Evolutionary conservation across 2,329 filamentous ascomycete species (phyloP).

Genomic region (Curvularia verruculosa): DNA sequence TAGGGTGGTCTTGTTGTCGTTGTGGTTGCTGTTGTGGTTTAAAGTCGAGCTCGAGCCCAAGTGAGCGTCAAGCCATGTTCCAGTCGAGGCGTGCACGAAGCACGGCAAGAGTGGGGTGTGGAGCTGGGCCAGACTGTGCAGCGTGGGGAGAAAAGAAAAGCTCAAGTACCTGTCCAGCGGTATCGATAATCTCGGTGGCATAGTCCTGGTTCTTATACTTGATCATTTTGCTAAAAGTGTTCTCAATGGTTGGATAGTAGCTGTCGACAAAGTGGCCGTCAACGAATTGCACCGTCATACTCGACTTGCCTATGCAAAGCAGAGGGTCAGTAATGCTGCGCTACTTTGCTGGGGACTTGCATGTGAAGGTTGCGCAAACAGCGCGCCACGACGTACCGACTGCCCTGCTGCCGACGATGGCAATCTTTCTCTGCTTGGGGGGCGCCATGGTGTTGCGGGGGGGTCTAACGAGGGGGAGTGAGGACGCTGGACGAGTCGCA

Average conservation of each 20-base stretch:
- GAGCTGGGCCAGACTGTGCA: slow-evolving; percentile 19
- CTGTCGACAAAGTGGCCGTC: slow-evolving; percentile 98
- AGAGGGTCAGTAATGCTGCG: slow-evolving; percentile 23
- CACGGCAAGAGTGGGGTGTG: slow-evolving; percentile 20
- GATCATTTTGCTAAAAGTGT: slow-evolving; percentile 96
- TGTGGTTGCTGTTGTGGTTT: too few relatives aligned
- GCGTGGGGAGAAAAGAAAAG: slow-evolving; percentile 29
- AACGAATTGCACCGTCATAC: slow-evolving; percentile 94
- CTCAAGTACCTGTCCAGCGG: slow-evolving; percentile 79
- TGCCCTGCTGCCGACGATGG: slow-evolving; percentile 92
- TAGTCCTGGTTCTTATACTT: slow-evolving; percentile 92
- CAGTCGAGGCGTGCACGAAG: slow-evolving; percentile 5
- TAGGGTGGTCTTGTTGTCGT: slow-evolving; percentile 8
- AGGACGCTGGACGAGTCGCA: slow-evolving; percentile 31
- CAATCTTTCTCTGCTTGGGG: slow-evolving; percentile 90
- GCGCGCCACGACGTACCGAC: slow-evolving; percentile 67
- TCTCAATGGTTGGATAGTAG: slow-evolving; percentile 99
- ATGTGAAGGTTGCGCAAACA: slow-evolving; percentile 25
- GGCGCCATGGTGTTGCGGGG: slow-evolving; percentile 62
- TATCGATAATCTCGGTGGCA: slow-evolving; percentile 96
- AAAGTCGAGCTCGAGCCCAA: too few relatives aligned
- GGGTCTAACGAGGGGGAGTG: slow-evolving; percentile 20
- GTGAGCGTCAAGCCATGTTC: neutral
- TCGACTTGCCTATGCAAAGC: slow-evolving; percentile 80
- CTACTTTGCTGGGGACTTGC: slow-evolving; percentile 7